Evolutionary conservation across 192 early-diverging fungal species (phyloP).

Genomic region (Umbelopsis sp.): DNA sequence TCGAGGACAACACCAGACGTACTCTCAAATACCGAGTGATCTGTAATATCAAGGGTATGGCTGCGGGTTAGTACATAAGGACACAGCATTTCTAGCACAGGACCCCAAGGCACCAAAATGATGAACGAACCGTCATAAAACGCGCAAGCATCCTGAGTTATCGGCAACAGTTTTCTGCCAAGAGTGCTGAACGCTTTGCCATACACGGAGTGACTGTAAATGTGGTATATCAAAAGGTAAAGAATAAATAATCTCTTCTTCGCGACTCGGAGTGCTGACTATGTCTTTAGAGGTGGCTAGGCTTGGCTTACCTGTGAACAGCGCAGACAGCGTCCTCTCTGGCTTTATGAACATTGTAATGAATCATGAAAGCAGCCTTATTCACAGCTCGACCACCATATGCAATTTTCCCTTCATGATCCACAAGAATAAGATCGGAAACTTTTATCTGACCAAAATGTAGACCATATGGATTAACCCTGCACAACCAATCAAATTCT

Average conservation of each 20-base stretch:
- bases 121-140: conserved; percentile 55
- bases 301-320: conserved; percentile 38
- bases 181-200: conserved; percentile 61
- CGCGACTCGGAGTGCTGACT: too few relatives aligned
- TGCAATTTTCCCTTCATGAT: conserved; percentile 52
- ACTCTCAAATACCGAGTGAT: too few relatives aligned
- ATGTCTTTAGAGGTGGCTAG: too few relatives aligned
- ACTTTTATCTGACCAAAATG: conserved; percentile 58
- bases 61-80: too few relatives aligned
- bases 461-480: conserved; percentile 55
- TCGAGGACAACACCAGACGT: conserved; percentile 52
- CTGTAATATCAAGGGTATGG: too few relatives aligned
- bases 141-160: conserved; percentile 63
- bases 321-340: conserved; percentile 52
- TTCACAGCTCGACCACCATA: conserved; percentile 51
- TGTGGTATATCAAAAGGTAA: too few relatives aligned
- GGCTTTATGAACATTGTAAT: conserved; percentile 53
- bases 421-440: conserved; percentile 55
- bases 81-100: too few relatives aligned
- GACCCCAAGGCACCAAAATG: conserved; percentile 37
- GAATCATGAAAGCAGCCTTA: conserved; percentile 62
- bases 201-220: conserved; percentile 49
- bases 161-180: conserved; percentile 43
- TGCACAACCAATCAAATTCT: background rate
- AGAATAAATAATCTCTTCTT: too few relatives aligned